Evolutionary conservation across 2,329 filamentous ascomycete genomes (phyloP).

Genomic region (Pseudogymnoascus sp.): DNA sequence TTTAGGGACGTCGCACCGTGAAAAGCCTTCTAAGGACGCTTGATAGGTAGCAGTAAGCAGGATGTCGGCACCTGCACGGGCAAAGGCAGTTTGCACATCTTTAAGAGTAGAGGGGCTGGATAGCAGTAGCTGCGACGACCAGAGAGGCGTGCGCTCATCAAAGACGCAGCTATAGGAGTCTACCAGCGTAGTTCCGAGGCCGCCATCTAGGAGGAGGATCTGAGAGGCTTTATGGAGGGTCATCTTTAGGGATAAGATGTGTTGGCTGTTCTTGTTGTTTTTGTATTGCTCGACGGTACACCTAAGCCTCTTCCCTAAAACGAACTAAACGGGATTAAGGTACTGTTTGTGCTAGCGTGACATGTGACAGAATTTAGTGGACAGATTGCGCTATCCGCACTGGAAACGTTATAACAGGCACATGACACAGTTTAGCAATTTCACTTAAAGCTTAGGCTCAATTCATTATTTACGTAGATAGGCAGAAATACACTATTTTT

Average conservation of each 20-base stretch:
- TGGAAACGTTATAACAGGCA: neutral
- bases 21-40: constrained; percentile 49
- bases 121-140: constrained; percentile 61
- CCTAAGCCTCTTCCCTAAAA: neutral
- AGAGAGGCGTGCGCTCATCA: constrained; percentile 46
- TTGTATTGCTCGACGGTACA: constrained; percentile 19
- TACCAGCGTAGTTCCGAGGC: constrained; percentile 60
- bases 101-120: constrained; percentile 29
- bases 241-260: constrained; percentile 33
- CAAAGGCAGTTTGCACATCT: constrained; percentile 24
- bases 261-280: constrained; percentile 37
- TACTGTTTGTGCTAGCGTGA: neutral
- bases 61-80: constrained; percentile 51
- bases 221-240: constrained; percentile 20
- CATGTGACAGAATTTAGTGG: neutral
- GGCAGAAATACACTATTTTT: too few species aligned
- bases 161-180: constrained; percentile 49
- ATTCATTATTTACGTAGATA: too few species aligned
- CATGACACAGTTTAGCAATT: too few species aligned
- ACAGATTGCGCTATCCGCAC: neutral
- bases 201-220: constrained; percentile 55
- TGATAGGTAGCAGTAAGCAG: constrained; percentile 64
- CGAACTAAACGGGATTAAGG: too few species aligned
- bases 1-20: neutral
- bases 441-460: too few species aligned